Evolutionary conservation across 495 filamentous ascomycete genomes (phyloP).

Genomic region (Xylaria longipes): DNA sequence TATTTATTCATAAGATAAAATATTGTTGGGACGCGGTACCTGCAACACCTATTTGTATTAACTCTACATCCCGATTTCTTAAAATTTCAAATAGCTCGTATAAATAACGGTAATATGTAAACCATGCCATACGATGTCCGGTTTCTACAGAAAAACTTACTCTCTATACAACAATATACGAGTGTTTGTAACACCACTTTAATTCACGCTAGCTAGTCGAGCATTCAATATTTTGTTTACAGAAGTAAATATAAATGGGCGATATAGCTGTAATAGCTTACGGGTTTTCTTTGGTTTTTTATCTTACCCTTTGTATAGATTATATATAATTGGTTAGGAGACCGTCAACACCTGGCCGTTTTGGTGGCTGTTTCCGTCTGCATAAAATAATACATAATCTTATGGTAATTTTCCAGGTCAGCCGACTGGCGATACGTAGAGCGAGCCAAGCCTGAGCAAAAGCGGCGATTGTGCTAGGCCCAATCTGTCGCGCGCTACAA

Average conservation of each 20-base stretch:
- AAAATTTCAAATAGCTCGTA: no score
- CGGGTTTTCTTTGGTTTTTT: no score
- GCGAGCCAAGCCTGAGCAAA: background rate
- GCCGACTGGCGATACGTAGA: background rate
- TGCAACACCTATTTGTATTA: background rate
- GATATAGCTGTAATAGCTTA: background rate
- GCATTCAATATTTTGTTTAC: background rate
- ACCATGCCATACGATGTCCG: background rate
- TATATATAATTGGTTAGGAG: no score
- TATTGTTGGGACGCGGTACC: background rate
- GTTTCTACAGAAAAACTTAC: background rate
- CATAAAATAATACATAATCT: background rate
- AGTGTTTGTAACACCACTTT: background rate
- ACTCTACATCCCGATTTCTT: background rate
- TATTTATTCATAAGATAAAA: background rate
- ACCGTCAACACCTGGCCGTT: background rate
- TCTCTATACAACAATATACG: background rate
- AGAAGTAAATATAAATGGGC: background rate
- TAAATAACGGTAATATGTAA: background rate
- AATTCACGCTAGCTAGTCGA: background rate
- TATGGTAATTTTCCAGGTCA: background rate
- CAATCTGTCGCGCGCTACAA: background rate
- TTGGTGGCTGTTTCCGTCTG: background rate
- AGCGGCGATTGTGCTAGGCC: conserved; percentile 5
- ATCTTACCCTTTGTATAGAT: no score